phyloP scores from a whole-genome alignment of 1,284 basidiomycete genomes.

The Ceratobasidium sp. region DNA sequence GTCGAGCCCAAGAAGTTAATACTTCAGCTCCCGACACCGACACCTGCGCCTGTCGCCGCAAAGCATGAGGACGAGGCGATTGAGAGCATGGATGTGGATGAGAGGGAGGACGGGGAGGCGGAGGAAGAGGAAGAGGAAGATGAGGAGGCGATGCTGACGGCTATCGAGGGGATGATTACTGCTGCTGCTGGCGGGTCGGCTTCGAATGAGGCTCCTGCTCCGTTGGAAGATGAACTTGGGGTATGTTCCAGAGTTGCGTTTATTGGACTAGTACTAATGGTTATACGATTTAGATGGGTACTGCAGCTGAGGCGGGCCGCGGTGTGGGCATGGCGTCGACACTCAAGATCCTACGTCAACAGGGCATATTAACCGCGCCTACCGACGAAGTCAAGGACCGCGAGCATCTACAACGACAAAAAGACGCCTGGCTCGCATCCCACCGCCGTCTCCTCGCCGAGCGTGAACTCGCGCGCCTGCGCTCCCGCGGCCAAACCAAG shows the following conservation, averaged over 20 bases:
- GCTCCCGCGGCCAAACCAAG: conserved; percentile 81
- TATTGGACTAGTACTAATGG: conserved; percentile 9
- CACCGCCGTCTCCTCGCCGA: conserved; percentile 79
- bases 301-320: conserved; percentile 72
- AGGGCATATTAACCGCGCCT: conserved; percentile 83
- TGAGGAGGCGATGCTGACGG: conserved; percentile 44
- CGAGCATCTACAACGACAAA: conserved; percentile 83
- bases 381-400: conserved; percentile 76
- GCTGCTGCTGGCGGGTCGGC: conserved; percentile 24
- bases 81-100: conserved; percentile 78
- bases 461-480: conserved; percentile 81
- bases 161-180: conserved; percentile 40
- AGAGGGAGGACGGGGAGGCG: conserved; percentile 76
- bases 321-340: conserved; percentile 88
- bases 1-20: conserved; percentile 57
- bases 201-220: conserved; percentile 61
- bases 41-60: conserved; percentile 55
- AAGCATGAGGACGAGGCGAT: conserved; percentile 67
- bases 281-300: conserved; percentile 59
- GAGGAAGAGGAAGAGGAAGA: conserved; percentile 53
- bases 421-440: conserved; percentile 91
- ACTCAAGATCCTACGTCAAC: conserved; percentile 87
- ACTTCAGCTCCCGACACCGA: conserved; percentile 49
- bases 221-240: conserved; percentile 53
- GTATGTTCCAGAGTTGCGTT: conserved; percentile 51